Evolutionary conservation across 768 basidiomycete genomes (phyloP), one percentile per base, ranked within the genome.

Genomic region (Pisolithus sp.): DNA sequence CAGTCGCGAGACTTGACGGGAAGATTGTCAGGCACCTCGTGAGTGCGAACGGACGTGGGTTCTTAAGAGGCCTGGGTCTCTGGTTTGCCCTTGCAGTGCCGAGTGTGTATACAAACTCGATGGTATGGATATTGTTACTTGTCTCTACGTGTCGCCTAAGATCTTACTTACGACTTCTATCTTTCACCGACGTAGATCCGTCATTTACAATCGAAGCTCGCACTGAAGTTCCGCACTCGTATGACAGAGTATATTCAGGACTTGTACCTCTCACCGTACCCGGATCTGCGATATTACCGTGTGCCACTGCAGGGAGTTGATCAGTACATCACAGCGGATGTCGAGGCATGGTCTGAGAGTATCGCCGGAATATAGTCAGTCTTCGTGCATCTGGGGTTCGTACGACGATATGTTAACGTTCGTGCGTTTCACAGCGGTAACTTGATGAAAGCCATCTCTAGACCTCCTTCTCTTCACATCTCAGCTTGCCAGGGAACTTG

Each of bases 51-150:
- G 88, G 83, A 0, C 76, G 76, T 47, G 93, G 91, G 0, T 97
- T 97, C 64, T 57, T 91, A 17, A 78, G 73, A 49, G 94, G 93
- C 1, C 69, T 98, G 1, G 86, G 74, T 0, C 73, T 90, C 50
- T 98, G 95, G 95, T 96, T 94, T 62, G 72, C 82, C 9, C 76
- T 98, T 9, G 92, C 93, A 2, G 76, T 98, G 23, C 95, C 95
- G 0, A 92, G 89, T 62, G 93, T 92, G 20, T 93, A 93, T 64
- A 98, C 95, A 0, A 98, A 98, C 63, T 85, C 90, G 2, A 93
- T 97, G 90, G 91, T 89, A 30, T 46, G 72, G 53, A n/a, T 0
- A 26, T 5, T 3, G 15, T 10, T 15, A 20, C 28, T 28, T 9
- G 40, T 10, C 21, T 15, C 21, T 24, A 20, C 21, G 38, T 9